These are phyloP conservation scores for Wickerhamomyces xylosicus DNA, from an alignment of 805 yeast genomes.

Conservation along the genomic window DNA sequence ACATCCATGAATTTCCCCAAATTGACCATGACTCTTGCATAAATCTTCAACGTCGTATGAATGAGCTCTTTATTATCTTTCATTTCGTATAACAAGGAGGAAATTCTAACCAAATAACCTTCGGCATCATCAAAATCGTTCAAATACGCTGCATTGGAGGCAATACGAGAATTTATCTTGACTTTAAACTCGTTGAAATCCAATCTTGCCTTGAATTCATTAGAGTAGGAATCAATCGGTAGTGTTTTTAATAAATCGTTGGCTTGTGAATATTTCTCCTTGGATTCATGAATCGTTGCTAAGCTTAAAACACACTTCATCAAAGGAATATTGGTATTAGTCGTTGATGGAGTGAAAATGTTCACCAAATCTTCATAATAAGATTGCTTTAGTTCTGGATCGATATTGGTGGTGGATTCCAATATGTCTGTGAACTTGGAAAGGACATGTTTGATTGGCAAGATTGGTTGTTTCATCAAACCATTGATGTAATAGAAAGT, in stretches of 20 bases:
- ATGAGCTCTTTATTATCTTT: constrained; percentile 1
- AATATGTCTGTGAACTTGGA: constrained; percentile 5
- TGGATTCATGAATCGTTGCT: constrained; percentile 7
- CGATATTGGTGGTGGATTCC: neutral
- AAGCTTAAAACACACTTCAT: constrained; percentile 8
- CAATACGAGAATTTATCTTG: constrained; percentile 11
- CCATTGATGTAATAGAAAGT: constrained; percentile 7
- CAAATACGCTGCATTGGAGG: constrained; percentile 7
- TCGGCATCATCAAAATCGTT: constrained; percentile 13
- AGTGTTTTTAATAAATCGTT: constrained; percentile 6
- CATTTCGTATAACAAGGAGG: constrained; percentile 6
- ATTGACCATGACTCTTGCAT: constrained; percentile 12
- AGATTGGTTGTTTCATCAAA: constrained; percentile 12
- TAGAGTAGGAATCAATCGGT: constrained; percentile 9
- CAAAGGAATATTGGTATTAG: constrained; percentile 5
- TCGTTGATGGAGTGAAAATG: constrained; percentile 14
- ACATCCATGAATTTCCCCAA: constrained; percentile 15
- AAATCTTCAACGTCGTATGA: constrained; percentile 4
- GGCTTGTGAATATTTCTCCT: constrained; percentile 2
- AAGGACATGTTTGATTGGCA: constrained; percentile 12
- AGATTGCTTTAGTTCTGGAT: neutral
- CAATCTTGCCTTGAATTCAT: constrained; percentile 7
- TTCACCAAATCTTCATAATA: constrained; percentile 7
- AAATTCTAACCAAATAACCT: constrained; percentile 12
- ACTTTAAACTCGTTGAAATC: constrained; percentile 10